Base-by-base conservation (phyloP, 805 yeast genomes). In the Pichia pseudocactophila region DNA sequence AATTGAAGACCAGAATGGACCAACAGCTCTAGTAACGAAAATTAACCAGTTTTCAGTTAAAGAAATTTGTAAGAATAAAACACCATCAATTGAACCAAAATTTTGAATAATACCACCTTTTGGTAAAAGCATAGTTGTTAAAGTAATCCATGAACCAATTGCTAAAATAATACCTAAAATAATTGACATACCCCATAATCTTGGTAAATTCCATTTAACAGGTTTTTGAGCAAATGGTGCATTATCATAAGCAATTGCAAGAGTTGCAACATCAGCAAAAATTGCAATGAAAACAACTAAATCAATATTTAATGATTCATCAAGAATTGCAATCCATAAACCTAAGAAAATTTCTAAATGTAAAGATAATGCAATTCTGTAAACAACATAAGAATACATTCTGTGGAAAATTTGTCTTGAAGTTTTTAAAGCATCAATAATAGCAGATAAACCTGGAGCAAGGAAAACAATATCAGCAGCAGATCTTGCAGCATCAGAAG, bases 361-460 rank as follows among this genome's bases (percentile, higher is more conserved):
- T 63, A 87, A 76, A 50, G 96, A 88, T 65, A 87, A 73, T 64
- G 96, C 96, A 68, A 88, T 88, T 77, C 96, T 89, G 89, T 88
- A 88, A 61, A 87, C 95, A 72, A 88, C 95, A 71, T 88, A 88
- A 58, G 96, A 78, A 80, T 88, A 87, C 96, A 88, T 88, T 76
- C 96, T 83, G 89, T 88, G 96, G 95, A 86, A 86, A 80, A 86
- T 86, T 71, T 86, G 95, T 72, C 96, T 78, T 52, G 95, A 85
- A 61, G 95, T 87, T 80, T 88, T 88, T 63, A 86, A 73, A 61
- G 95, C 90, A 71, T 86, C 95, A 69, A 86, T 86, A 65, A 86
- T 86, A 60, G 95, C 92, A 71, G 92, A 82, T 64, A 85, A 76
- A 84, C 95, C 95, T 55, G 95, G 95, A 58, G 95, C 95, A 58